phyloP scores from a whole-genome alignment of 805 yeast species.

The Cyberlindnera xishuangbannaensis region DNA sequence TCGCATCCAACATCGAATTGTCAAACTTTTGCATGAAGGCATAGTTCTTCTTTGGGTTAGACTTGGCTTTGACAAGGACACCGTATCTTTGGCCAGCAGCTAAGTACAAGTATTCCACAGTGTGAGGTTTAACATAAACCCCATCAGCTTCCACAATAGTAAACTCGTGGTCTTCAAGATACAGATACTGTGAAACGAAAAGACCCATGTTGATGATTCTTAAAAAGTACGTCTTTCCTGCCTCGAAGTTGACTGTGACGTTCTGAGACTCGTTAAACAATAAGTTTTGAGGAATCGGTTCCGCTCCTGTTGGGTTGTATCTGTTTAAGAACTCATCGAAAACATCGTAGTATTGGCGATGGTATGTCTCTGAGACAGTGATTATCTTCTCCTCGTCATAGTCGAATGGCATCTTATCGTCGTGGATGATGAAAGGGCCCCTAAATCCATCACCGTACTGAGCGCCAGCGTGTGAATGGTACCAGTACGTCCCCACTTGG shows the following conservation, averaged over 20 bases:
- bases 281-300: conserved; percentile 67
- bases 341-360: conserved; percentile 42
- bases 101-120: conserved; percentile 50
- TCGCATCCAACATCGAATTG: conserved; percentile 58
- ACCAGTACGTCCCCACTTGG: conserved; percentile 80
- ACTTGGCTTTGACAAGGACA: conserved; percentile 56
- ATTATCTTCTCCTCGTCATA: conserved; percentile 59
- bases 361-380: conserved; percentile 61
- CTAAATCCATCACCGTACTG: conserved; percentile 78
- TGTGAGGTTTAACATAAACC: conserved; percentile 52
- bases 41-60: conserved; percentile 39
- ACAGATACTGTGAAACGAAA: conserved; percentile 67
- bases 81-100: conserved; percentile 82
- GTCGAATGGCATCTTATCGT: conserved; percentile 41
- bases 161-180: conserved; percentile 65
- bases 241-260: conserved; percentile 47
- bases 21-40: conserved; percentile 61
- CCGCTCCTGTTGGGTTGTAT: conserved; percentile 81
- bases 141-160: conserved; percentile 76
- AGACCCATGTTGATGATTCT: conserved; percentile 64
- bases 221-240: conserved; percentile 56
- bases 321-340: conserved; percentile 46
- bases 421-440: conserved; percentile 62
- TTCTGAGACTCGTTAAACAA: conserved; percentile 62
- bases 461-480: conserved; percentile 72